These are phyloP conservation scores for Penicillium dipodomyicola DNA, from an alignment of 495 filamentous ascomycete genomes.

Conservation along the genomic window DNA sequence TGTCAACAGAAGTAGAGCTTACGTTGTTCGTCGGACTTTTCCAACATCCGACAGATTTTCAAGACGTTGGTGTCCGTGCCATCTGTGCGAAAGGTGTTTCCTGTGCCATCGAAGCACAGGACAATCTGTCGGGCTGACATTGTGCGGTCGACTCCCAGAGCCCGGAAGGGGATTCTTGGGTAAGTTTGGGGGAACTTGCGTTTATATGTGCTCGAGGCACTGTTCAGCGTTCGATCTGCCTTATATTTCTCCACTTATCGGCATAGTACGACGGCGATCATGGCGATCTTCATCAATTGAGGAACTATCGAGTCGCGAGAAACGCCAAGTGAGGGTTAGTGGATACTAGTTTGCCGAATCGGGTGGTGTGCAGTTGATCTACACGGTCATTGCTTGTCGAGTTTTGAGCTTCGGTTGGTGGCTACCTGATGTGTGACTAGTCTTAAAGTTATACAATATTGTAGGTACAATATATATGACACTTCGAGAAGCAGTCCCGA, in stretches of 20 bases:
- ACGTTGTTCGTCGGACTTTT: conserved; percentile 11
- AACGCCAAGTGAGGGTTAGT: neutral
- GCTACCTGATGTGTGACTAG: neutral
- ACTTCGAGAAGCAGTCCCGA: too few species aligned
- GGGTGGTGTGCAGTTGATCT: conserved; percentile 4
- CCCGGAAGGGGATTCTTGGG: neutral
- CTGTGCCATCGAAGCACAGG: conserved; percentile 17
- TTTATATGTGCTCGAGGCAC: conserved; percentile 2
- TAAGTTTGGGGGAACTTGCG: neutral
- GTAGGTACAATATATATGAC: too few species aligned
- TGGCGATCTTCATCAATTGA: neutral
- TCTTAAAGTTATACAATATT: too few species aligned
- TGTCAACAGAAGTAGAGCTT: neutral
- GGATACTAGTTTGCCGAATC: neutral
- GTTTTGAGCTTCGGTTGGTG: neutral
- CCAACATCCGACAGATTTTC: conserved; percentile 13
- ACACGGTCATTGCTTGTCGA: neutral
- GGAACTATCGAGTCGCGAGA: neutral
- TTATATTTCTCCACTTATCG: neutral
- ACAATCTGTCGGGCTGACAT: conserved; percentile 6
- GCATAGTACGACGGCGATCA: conserved; percentile 3
- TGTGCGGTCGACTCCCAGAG: neutral
- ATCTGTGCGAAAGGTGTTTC: conserved; percentile 9
- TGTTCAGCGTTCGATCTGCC: neutral
- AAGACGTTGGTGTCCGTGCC: conserved; percentile 13